Conservation (phyloP, 1,139 yeast species). For the Taphrina sp. region DNA sequence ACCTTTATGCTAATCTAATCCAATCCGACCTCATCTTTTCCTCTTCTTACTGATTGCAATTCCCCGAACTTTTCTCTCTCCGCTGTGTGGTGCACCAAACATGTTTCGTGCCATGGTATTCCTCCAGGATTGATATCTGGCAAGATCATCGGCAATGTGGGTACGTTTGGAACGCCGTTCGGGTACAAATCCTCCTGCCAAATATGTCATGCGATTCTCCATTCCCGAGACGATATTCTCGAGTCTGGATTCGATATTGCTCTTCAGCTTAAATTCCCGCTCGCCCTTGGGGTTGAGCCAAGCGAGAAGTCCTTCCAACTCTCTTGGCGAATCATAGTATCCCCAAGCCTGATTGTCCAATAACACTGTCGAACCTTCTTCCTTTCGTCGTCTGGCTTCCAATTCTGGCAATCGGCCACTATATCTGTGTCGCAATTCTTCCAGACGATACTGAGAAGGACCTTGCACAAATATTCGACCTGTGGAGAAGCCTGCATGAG, state of each 20-base stretch:
- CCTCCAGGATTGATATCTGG: conserved; percentile 14
- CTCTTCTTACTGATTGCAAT: conserved; percentile 12
- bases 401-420: conserved; percentile 33
- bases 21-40: conserved; percentile 2
- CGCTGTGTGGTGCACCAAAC: conserved; percentile 13
- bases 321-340: conserved; percentile 61
- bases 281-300: conserved; percentile 79
- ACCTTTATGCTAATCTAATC: neutral
- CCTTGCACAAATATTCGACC: conserved; percentile 95
- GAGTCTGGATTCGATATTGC: conserved; percentile 51
- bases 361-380: conserved; percentile 53
- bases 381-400: conserved; percentile 53
- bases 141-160: conserved; percentile 1
- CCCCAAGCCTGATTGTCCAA: conserved; percentile 63
- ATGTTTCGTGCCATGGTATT: conserved; percentile 18
- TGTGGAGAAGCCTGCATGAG: conserved; percentile 66
- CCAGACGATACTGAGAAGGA: conserved; percentile 65
- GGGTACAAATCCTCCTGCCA: neutral
- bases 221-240: conserved; percentile 18
- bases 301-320: conserved; percentile 55
- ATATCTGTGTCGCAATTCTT: conserved; percentile 45
- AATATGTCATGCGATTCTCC: conserved; percentile 15
- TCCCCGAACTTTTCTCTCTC: conserved; percentile 2
- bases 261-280: conserved; percentile 65
- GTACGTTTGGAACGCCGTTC: conserved; percentile 22